Conservation (phyloP, 495 filamentous ascomycete genomes). For the Parachaetomium inaequale region DNA sequence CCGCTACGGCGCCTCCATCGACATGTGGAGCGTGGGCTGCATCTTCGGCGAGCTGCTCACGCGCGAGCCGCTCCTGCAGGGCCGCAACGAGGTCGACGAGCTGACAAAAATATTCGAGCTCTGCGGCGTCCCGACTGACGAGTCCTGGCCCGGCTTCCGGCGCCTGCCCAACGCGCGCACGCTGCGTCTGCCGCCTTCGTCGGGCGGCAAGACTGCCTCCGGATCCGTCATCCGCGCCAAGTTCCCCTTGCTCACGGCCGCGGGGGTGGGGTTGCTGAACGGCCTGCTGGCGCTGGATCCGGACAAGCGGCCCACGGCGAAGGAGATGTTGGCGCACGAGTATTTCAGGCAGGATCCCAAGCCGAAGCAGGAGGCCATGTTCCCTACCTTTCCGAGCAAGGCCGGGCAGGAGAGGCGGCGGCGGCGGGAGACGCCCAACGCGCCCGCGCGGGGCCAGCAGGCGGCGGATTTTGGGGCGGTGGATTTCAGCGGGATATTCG, state of each 20-base stretch:
- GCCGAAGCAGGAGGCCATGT: constrained; percentile 81
- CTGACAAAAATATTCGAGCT: constrained; percentile 73
- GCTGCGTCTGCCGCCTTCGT: constrained; percentile 62
- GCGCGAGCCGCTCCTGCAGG: constrained; percentile 80
- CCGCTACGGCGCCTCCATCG: constrained; percentile 72
- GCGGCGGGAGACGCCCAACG: constrained; percentile 70
- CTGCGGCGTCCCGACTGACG: constrained; percentile 83
- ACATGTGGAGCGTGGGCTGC: constrained; percentile 96
- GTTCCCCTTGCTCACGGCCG: constrained; percentile 77
- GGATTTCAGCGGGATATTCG: constrained; percentile 78
- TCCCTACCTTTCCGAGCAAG: constrained; percentile 90
- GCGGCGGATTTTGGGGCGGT: constrained; percentile 60
- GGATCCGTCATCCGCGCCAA: constrained; percentile 58
- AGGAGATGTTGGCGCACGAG: constrained; percentile 54
- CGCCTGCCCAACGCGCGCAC: constrained; percentile 85
- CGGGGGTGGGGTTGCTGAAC: constrained; percentile 66
- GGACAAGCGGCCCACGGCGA: constrained; percentile 61
- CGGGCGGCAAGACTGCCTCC: constrained; percentile 33
- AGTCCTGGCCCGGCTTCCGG: constrained; percentile 81
- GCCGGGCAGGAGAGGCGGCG: constrained; percentile 86
- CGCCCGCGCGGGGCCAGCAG: constrained; percentile 77
- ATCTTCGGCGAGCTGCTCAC: constrained; percentile 91
- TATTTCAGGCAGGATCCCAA: constrained; percentile 90
- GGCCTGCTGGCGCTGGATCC: constrained; percentile 75
- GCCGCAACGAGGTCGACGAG: constrained; percentile 93